Conservation (phyloP, 768 basidiomycete species). For the Russula earlei region DNA sequence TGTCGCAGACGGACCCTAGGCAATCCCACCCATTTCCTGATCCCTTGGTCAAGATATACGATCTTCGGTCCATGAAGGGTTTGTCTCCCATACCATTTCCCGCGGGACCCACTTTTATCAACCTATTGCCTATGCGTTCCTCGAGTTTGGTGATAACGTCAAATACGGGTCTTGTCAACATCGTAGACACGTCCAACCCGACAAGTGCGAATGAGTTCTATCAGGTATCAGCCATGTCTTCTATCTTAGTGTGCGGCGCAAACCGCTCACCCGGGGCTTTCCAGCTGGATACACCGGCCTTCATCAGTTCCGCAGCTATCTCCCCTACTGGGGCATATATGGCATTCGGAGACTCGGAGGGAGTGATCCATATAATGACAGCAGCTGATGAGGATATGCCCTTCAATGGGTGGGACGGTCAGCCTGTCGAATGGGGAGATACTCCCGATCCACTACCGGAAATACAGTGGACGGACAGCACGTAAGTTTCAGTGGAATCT, state of each 20-base stretch:
- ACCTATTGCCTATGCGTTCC: slow-evolving; percentile 65
- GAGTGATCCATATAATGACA: slow-evolving; percentile 71
- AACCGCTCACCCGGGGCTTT: neutral
- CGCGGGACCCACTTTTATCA: slow-evolving; percentile 78
- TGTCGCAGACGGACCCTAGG: slow-evolving; percentile 32
- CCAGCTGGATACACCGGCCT: slow-evolving; percentile 64
- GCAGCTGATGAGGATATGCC: slow-evolving; percentile 59
- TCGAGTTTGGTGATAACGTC: slow-evolving; percentile 71
- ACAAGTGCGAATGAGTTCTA: slow-evolving; percentile 64
- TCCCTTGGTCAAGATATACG: slow-evolving; percentile 88
- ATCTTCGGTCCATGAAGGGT: slow-evolving; percentile 73
- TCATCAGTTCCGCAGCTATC: slow-evolving; percentile 69
- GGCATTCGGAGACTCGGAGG: slow-evolving; percentile 86
- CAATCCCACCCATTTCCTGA: slow-evolving; percentile 84
- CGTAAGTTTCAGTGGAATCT: slow-evolving; percentile 38
- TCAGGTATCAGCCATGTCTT: slow-evolving; percentile 43
- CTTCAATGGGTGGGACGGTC: slow-evolving; percentile 86
- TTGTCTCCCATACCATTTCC: slow-evolving; percentile 84
- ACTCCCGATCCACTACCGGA: slow-evolving; percentile 54
- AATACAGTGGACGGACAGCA: slow-evolving; percentile 74
- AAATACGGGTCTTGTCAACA: slow-evolving; percentile 72
- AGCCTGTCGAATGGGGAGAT: slow-evolving; percentile 81
- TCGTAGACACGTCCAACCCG: slow-evolving; percentile 71
- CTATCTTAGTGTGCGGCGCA: neutral
- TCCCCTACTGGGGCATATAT: slow-evolving; percentile 86